A percentile compares a stretch with the other conserved stretches of the same genome.
phyloP scores from a whole-genome alignment of 2,329 filamentous ascomycete species.

The Pleurostoma richardsiae region DNA sequence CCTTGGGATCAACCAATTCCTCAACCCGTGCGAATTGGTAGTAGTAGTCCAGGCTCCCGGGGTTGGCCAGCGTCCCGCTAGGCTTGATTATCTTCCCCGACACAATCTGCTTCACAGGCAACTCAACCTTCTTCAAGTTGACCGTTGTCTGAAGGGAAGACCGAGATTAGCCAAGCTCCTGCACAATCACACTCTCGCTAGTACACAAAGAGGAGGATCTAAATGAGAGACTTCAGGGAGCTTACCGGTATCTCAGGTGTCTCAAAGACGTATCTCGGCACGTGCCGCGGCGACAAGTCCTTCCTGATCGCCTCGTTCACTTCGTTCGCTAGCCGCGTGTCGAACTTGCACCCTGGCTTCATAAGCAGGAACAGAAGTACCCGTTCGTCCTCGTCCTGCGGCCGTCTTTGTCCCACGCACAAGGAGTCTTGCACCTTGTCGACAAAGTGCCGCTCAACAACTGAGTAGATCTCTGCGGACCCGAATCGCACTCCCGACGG shows the following conservation, averaged over 20 bases:
- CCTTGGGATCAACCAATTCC: slow-evolving; percentile 42
- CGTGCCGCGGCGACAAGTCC: slow-evolving; percentile 67
- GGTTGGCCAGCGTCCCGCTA: slow-evolving; percentile 73
- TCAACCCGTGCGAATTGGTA: slow-evolving; percentile 75
- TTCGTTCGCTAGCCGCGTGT: slow-evolving; percentile 44
- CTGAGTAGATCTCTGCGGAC: slow-evolving; percentile 73
- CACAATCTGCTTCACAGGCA: slow-evolving; percentile 81
- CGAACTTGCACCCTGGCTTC: slow-evolving; percentile 52
- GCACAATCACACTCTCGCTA: not conserved
- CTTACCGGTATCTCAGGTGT: slow-evolving; percentile 75
- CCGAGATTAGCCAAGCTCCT: not conserved
- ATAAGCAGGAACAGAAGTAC: slow-evolving; percentile 53
- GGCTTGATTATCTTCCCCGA: slow-evolving; percentile 69
- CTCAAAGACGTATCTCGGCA: slow-evolving; percentile 74
- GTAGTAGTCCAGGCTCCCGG: slow-evolving; percentile 69
- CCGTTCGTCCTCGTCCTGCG: slow-evolving; percentile 46
- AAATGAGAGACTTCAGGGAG: slow-evolving; percentile 10
- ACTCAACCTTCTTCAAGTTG: slow-evolving; percentile 80
- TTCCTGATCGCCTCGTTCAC: slow-evolving; percentile 61
- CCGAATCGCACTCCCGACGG: slow-evolving; percentile 76
- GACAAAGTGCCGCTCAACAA: slow-evolving; percentile 63
- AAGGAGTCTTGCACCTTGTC: slow-evolving; percentile 64
- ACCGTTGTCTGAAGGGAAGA: slow-evolving; percentile 58
- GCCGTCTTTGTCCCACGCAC: slow-evolving; percentile 72
- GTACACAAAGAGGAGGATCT: not conserved